Evolutionary conservation across 1,284 basidiomycete species (phyloP).

Genomic region (Papiliotrema fonsecae): DNA sequence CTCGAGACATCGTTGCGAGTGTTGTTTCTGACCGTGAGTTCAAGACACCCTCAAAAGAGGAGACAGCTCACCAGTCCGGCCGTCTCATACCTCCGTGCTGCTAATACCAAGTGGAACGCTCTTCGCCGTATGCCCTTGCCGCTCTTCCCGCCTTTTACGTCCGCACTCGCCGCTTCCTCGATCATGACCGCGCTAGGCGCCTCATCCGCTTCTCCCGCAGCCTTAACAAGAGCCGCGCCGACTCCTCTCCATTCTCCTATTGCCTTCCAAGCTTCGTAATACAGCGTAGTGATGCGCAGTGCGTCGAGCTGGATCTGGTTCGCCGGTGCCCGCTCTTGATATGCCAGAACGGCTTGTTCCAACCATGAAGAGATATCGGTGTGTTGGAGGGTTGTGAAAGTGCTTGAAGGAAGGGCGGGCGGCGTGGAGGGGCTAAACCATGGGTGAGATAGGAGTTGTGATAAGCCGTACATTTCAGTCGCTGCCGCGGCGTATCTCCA

Average conservation of each 20-base stretch:
- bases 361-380: constrained; percentile 46
- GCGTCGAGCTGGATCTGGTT: constrained; percentile 46
- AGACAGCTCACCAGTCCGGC: constrained; percentile 49
- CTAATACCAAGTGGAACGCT: constrained; percentile 51
- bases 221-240: constrained; percentile 36
- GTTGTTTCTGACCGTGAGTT: constrained; percentile 41
- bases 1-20: constrained; percentile 47
- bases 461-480: constrained; percentile 49
- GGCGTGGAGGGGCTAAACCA: constrained; percentile 42
- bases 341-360: constrained; percentile 43
- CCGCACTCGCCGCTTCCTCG: constrained; percentile 52
- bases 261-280: constrained; percentile 47
- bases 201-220: constrained; percentile 50
- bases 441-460: constrained; percentile 34
- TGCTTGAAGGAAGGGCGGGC: constrained; percentile 13
- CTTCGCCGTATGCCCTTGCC: constrained; percentile 41
- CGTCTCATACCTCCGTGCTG: constrained; percentile 53
- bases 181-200: constrained; percentile 52
- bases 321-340: constrained; percentile 22
- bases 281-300: constrained; percentile 45
- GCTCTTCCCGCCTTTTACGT: constrained; percentile 41
- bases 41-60: not conserved
- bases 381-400: constrained; percentile 42
- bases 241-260: constrained; percentile 45
- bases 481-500: constrained; percentile 46